Evolutionary conservation across 1,139 yeast species (phyloP).

Genomic region (Nakaseomyces uthaithaninus): DNA sequence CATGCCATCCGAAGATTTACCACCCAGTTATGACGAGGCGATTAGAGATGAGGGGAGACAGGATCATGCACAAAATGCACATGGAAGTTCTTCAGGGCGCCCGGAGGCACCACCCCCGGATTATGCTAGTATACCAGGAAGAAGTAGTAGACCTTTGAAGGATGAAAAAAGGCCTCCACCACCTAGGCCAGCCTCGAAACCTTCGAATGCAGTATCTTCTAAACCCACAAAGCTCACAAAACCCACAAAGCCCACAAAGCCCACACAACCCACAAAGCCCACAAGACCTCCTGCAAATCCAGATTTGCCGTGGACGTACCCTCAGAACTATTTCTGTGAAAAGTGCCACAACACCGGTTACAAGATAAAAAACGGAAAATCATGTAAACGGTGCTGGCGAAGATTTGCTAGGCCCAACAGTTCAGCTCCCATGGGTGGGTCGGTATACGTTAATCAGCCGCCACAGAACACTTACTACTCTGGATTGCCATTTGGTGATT

Average conservation of each 20-base stretch:
- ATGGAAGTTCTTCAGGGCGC: neutral
- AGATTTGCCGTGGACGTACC: constrained; percentile 61
- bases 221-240: constrained; percentile 7
- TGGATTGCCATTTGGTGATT: constrained; percentile 4
- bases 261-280: constrained; percentile 10
- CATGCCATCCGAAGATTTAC: constrained; percentile 6
- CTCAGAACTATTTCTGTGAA: constrained; percentile 50
- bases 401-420: constrained; percentile 43
- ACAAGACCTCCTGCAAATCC: constrained; percentile 13
- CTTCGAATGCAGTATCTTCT: constrained; percentile 6
- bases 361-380: constrained; percentile 53
- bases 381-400: constrained; percentile 70
- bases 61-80: constrained; percentile 3
- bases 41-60: constrained; percentile 7
- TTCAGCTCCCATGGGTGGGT: constrained; percentile 7
- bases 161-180: constrained; percentile 2
- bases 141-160: neutral
- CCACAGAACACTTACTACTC: constrained; percentile 16
- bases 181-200: neutral
- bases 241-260: constrained; percentile 2
- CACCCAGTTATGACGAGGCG: constrained; percentile 9
- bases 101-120: constrained; percentile 1
- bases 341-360: constrained; percentile 73
- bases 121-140: constrained; percentile 1
- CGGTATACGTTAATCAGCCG: neutral